Evolutionary conservation across 2,329 filamentous ascomycete species (phyloP), one percentile per base, ranked within the genome.

Genomic region (Monilinia fructigena): DNA sequence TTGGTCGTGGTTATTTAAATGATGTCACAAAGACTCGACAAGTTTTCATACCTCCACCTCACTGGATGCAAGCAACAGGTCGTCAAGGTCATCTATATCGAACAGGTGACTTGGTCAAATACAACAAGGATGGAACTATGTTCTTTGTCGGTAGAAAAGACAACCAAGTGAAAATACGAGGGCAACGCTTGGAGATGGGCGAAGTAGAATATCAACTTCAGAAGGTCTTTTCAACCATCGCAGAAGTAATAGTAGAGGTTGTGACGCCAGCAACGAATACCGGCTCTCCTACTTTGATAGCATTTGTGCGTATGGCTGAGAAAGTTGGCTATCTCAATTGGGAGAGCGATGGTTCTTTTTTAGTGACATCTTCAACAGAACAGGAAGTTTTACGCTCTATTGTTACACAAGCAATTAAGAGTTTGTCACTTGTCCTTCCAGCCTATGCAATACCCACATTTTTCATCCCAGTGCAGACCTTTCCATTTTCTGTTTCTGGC

Each of bases 161-260:
- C 71, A 83, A 83, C 23, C 87, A 87, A 74, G 83, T 89, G 66
- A 90, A 91, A 76, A 77, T 90, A 28, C 80, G 82, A 14, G 90
- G 89, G 31, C 87, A 85, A 70, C 79, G 87, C 66, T 82, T 89
- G 63, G 89, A 87, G 76, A 78, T 87, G 61, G 81, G 78, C 10
- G 82, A 81, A 73, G 81, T 81, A 62, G 83, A 79, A 58, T 12
- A 45, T 52, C 20, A n/a, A 52, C n/a, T 52, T 52, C 48, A n/a
- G 8, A n/a, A n/a, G 74, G 20, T 52, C 48, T 26, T 52, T 52
- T 52, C 40, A 14, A 45, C 40, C 40, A 45, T 12, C 16, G 40
- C 40, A 45, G 40, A 45, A 45, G 11, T 45, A 14, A 18, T 45
- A 45, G 40, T 45, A 14, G 40, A 45, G 40, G 40, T 45, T 45